These are phyloP conservation scores for Leccinum variabile DNA, from an alignment of 1,284 basidiomycete species.

Conservation along the genomic window DNA sequence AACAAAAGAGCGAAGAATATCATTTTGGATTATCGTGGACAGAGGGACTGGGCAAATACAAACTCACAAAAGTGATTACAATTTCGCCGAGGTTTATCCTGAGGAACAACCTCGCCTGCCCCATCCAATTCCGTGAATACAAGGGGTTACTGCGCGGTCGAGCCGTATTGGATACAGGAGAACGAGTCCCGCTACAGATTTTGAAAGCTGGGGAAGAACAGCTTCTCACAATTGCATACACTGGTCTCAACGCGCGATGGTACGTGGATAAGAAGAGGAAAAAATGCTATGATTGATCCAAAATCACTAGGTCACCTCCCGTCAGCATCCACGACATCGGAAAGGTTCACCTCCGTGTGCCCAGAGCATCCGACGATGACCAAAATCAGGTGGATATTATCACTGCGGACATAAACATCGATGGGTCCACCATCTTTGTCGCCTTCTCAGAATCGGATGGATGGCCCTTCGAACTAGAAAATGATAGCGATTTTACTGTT, in stretches of 20 bases:
- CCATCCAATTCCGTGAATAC: constrained; percentile 85
- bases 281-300: constrained; percentile 2
- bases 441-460: constrained; percentile 69
- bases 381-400: constrained; percentile 58
- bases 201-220: constrained; percentile 68
- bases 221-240: constrained; percentile 81
- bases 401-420: constrained; percentile 81
- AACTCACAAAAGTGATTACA: constrained; percentile 93
- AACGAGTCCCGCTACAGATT: constrained; percentile 71
- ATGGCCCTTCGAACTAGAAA: constrained; percentile 93
- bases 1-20: constrained; percentile 73
- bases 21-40: constrained; percentile 91
- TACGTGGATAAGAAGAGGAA: constrained; percentile 34
- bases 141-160: constrained; percentile 71
- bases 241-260: constrained; percentile 87
- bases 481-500: constrained; percentile 79
- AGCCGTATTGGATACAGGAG: constrained; percentile 65
- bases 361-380: constrained; percentile 37
- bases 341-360: constrained; percentile 75
- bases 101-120: constrained; percentile 74
- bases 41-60: constrained; percentile 95
- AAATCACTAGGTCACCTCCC: constrained; percentile 76
- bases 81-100: constrained; percentile 90
- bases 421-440: constrained; percentile 90
- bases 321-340: constrained; percentile 95